phyloP scores from a whole-genome alignment of 1,284 basidiomycete genomes.

The Cryptococcus sp. region DNA sequence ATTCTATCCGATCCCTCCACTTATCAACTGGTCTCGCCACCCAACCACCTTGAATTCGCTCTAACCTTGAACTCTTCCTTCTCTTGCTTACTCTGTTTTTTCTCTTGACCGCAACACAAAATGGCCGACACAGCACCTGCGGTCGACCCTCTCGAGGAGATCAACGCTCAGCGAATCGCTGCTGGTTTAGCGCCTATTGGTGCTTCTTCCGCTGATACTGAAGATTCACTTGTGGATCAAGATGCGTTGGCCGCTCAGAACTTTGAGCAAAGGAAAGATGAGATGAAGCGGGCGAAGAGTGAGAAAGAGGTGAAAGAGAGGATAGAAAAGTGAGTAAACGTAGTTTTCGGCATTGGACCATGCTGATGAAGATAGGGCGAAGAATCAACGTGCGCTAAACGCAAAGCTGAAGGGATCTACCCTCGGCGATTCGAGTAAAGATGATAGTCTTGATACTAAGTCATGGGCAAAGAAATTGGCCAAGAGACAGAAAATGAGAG shows the following conservation, averaged over 20 bases:
- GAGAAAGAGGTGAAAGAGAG: slow-evolving; percentile 69
- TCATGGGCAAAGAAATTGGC: slow-evolving; percentile 86
- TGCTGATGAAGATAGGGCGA: slow-evolving; percentile 34
- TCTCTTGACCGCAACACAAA: neutral
- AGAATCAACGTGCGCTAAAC: slow-evolving; percentile 85
- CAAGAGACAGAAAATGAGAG: slow-evolving; percentile 80
- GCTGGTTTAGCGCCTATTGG: slow-evolving; percentile 91
- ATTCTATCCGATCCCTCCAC: too few species aligned
- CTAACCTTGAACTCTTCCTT: too few species aligned
- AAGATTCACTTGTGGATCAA: slow-evolving; percentile 56
- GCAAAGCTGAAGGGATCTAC: slow-evolving; percentile 83
- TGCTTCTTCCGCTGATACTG: slow-evolving; percentile 55
- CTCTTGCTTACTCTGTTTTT: neutral
- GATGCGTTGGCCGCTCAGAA: slow-evolving; percentile 68
- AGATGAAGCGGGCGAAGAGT: slow-evolving; percentile 66
- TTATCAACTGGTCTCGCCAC: too few species aligned
- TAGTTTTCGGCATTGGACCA: slow-evolving; percentile 7
- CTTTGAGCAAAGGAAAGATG: slow-evolving; percentile 66
- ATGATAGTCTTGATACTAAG: slow-evolving; percentile 56
- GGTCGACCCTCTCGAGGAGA: slow-evolving; percentile 88
- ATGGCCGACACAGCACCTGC: slow-evolving; percentile 16
- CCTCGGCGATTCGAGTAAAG: slow-evolving; percentile 72
- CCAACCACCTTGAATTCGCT: too few species aligned
- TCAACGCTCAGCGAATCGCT: slow-evolving; percentile 91
- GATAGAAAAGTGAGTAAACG: slow-evolving; percentile 77